phyloP scores from a whole-genome alignment of 176 grass and related monocot genomes.

The Bonia amplexicaulis region DNA sequence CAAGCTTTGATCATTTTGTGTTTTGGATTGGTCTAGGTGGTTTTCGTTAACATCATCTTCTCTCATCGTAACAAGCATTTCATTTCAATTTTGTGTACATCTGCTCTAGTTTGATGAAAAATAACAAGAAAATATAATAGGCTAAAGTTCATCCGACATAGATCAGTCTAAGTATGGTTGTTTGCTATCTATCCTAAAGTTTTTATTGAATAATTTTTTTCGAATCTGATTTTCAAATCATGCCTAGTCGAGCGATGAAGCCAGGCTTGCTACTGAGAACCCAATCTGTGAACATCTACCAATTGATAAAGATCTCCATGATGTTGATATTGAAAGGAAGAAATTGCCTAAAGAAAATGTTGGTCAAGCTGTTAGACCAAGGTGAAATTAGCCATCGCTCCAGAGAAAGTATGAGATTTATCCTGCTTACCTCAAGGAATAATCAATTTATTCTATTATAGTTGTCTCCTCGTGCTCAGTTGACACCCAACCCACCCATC shows the following conservation, averaged over 20 bases:
- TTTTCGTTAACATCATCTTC: no score
- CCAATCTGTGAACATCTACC: conserved; percentile 69
- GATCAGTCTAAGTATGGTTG: no score
- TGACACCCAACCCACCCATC: neutral
- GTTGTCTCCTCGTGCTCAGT: conserved; percentile 68
- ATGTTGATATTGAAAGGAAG: conserved; percentile 62
- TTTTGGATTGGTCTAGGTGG: no score
- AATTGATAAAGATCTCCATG: conserved; percentile 82
- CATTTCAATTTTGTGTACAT: no score
- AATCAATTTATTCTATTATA: conserved; percentile 73
- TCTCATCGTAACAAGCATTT: no score
- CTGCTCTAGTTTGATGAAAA: no score
- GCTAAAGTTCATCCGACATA: no score
- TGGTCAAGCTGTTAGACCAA: neutral
- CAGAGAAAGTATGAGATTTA: neutral
- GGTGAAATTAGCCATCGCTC: neutral
- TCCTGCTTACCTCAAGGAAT: conserved; percentile 64
- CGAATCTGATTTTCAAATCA: no score
- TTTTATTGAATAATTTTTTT: no score
- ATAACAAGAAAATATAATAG: no score
- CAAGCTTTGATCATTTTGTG: no score
- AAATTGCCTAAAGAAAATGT: conserved; percentile 42
- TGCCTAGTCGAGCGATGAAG: neutral
- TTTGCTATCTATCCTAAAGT: no score
- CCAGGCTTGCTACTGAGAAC: conserved; percentile 29